Evolutionary conservation across 1,284 basidiomycete species (phyloP), one percentile per base, ranked within the genome.

Genomic region (Omphalotus olearius): DNA sequence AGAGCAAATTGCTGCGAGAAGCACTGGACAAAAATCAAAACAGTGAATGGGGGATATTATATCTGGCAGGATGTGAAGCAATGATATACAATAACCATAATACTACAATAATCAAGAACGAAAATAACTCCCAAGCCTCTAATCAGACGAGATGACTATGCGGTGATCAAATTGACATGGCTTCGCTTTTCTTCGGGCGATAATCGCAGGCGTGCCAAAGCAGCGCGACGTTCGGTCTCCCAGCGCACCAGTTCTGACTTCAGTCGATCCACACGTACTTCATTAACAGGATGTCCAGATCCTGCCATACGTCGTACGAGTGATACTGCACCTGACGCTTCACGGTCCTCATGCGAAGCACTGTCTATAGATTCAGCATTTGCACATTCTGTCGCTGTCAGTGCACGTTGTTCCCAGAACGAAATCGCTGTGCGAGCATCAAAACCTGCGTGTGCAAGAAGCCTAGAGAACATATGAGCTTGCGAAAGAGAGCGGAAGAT

Each of bases 371-470:
- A 52, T 25, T 55, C 48, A 36, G 51, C 55, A 53, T 57, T 49
- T 11, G 56, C 48, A 44, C 58, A 57, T 23, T 59, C 58, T 33
- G 53, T 55, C n/a, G 53, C 52, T 11, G 50, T 45, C 11, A 48
- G 30, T 10, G 54, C 46, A 7, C 73, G 67, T 6, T 70, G 67
- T 64, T 89, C 82, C 89, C 89, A 91, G 66, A 91, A 92, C 26
- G 68, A 70, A 40, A 90, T 75, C 5, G 89, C 84, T 44, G 77
- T 72, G 28, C 84, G 79, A 7, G 92, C 86, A 67, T 94, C 88
- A 62, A 85, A 95, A 3, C 91, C 90, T 0, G 92, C 88, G 63
- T 92, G 80, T 0, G 93, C 89, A 14, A 96, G 78, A n/a, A 94
- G 70, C 56, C 91, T 88, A 51, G 23, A 46, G 28, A 30, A 43